Evolutionary conservation across 192 early-diverging fungal genomes (phyloP), one percentile per base, ranked within the genome.

Genomic region (Linnemannia exigua): DNA sequence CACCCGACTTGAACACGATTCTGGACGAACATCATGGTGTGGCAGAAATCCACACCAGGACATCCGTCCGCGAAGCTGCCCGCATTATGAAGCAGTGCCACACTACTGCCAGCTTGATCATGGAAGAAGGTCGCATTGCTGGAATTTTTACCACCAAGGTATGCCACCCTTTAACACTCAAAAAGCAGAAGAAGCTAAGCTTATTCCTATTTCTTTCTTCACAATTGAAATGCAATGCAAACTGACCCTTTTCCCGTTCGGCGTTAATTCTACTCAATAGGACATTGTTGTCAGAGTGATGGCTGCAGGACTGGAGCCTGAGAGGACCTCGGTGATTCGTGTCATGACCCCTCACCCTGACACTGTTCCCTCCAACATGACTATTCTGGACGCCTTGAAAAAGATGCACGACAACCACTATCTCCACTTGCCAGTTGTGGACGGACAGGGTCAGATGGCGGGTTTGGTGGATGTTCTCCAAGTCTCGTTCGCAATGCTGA

Each of bases 281-380:
- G 96, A 96, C 87, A 91, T 96, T 79, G 96, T 96, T 35, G 90
- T 96, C 74, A 90, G 96, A 72, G 96, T 96, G 35, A 93, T 96
- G 75, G 96, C 96, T 16, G 94, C 94, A 44, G 92, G 94, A 20
- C 87, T 98, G 75, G 95, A 97, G 63, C 96, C 98, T 22, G 90
- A 90, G 68, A 95, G 92, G 19, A 97, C 96, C 72, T 95, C 96
- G 22, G 97, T 98, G 22, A 95, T 98, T 25, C 95, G 98, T 61
- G 98, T 99, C 36, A 99, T 99, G 98, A 96, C 95, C 1, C 95
- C 95, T 70, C 92, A 95, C 70, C 95, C 95, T 1, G 95, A 96
- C 81, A 94, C 94, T 8, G 94, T 93, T 2, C 74, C 82, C 48
- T 91, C 93, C 33, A 80, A 81, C 77, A 95, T 92, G 71, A 93